Evolutionary conservation across 305 asterid genomes (phyloP).

Genomic region (Ruellia speciosa): DNA sequence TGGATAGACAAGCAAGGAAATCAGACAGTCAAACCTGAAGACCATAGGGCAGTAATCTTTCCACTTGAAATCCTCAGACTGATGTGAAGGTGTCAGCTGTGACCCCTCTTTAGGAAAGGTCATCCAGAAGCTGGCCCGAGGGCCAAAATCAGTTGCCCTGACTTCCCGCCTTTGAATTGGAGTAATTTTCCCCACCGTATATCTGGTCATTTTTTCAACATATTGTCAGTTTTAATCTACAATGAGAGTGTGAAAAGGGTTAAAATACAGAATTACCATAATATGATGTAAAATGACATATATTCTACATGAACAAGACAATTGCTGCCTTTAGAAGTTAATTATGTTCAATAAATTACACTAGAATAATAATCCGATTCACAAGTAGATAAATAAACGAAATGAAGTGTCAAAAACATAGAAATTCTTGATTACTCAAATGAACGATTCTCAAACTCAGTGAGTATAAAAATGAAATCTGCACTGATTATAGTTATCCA

Average conservation of each 20-base stretch:
- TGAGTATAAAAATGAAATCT: background rate
- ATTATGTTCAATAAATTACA: too few species aligned
- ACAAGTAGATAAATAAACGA: too few species aligned
- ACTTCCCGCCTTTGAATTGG: slow-evolving; percentile 92
- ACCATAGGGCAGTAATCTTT: slow-evolving; percentile 99
- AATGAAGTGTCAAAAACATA: too few species aligned
- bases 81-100: slow-evolving; percentile 83
- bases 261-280: too few species aligned
- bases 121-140: slow-evolving; percentile 95
- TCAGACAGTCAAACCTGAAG: slow-evolving; percentile 96
- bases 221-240: slow-evolving; percentile 18
- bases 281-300: too few species aligned
- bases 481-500: slow-evolving; percentile 3
- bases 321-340: too few species aligned
- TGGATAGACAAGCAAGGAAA: too few species aligned
- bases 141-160: slow-evolving; percentile 76
- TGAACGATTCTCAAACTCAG: too few species aligned
- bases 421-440: too few species aligned
- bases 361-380: too few species aligned
- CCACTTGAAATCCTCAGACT: slow-evolving; percentile 97
- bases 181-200: slow-evolving; percentile 95
- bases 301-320: too few species aligned
- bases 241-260: too few species aligned
- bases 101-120: slow-evolving; percentile 86
- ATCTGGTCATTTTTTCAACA: slow-evolving; percentile 42